A percentile compares a stretch with the other conserved stretches of the same genome.
Conservation (phyloP, 2,329 filamentous ascomycete species). For the Teratosphaeria destructans region DNA sequence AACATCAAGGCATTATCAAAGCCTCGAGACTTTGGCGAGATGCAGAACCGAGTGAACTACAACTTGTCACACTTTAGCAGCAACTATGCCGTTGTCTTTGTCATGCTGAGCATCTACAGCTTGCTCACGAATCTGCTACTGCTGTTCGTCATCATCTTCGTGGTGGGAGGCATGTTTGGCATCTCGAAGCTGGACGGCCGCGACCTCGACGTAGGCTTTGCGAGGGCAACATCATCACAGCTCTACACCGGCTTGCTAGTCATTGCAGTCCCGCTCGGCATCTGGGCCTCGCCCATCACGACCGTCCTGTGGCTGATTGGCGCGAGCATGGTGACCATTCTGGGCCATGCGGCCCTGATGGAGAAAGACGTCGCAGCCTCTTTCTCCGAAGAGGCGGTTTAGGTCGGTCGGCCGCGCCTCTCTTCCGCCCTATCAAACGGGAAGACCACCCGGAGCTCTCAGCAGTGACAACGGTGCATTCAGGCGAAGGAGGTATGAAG, state of each 20-base stretch:
- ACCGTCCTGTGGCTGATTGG: conserved; percentile 93
- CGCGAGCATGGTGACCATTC: conserved; percentile 82
- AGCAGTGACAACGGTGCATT: conserved; percentile 39
- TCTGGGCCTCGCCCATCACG: conserved; percentile 73
- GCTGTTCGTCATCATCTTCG: conserved; percentile 85
- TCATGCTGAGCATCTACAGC: conserved; percentile 93
- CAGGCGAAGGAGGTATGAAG: conserved; percentile 40
- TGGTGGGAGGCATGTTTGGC: conserved; percentile 75
- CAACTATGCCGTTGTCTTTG: conserved; percentile 92
- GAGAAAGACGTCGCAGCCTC: conserved; percentile 99
- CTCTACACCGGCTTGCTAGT: conserved; percentile 83
- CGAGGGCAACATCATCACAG: conserved; percentile 79
- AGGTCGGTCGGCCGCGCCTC: conserved; percentile 96
- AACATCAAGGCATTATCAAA: conserved; percentile 94
- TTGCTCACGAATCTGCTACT: conserved; percentile 77
- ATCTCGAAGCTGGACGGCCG: conserved; percentile 83
- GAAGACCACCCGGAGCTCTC: conserved; percentile 85
- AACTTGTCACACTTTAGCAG: conserved; percentile 95
- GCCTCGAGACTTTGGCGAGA: conserved; percentile 79
- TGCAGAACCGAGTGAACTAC: conserved; percentile 91
- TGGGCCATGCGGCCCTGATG: conserved; percentile 91
- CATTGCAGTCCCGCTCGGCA: conserved; percentile 71
- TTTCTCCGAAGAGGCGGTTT: conserved; percentile 99
- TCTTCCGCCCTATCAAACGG: conserved; percentile 77
- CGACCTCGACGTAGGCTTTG: conserved; percentile 76